Evolutionary conservation across 768 basidiomycete species (phyloP).

Genomic region (Pleurotus pulmonarius): DNA sequence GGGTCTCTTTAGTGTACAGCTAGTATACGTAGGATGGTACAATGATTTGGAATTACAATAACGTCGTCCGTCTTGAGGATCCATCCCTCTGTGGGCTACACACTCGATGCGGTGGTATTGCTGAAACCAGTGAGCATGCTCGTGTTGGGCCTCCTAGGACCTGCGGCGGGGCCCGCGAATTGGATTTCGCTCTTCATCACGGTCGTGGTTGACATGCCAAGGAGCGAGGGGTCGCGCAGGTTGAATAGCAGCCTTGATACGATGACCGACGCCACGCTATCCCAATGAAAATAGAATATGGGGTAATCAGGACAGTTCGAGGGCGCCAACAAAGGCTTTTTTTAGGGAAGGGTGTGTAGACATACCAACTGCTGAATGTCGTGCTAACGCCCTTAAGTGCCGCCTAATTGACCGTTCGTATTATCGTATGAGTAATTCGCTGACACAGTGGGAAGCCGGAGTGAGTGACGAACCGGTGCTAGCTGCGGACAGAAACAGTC

Average conservation of each 20-base stretch:
- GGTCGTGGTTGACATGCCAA: neutral
- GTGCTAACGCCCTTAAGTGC: conserved; percentile 3
- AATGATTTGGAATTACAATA: too few relatives aligned
- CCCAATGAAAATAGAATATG: too few relatives aligned
- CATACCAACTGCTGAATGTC: conserved; percentile 1
- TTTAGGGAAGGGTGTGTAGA: too few relatives aligned
- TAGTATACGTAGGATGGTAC: too few relatives aligned
- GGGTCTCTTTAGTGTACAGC: too few relatives aligned
- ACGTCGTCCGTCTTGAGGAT: too few relatives aligned
- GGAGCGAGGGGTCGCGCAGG: neutral
- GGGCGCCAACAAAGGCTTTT: neutral
- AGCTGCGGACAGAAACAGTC: neutral
- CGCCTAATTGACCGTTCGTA: neutral
- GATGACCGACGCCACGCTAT: neutral
- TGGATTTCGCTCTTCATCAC: neutral
- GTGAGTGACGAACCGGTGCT: conserved; percentile 4
- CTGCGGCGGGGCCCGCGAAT: neutral
- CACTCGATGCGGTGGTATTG: too few relatives aligned
- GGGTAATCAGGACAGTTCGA: neutral
- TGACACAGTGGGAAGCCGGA: too few relatives aligned
- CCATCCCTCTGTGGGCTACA: too few relatives aligned
- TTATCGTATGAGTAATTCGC: neutral
- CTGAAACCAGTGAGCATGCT: too few relatives aligned
- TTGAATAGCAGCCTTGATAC: conserved; percentile 2
- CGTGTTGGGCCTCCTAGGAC: too few relatives aligned